Evolutionary conservation across 2,329 filamentous ascomycete genomes (phyloP).

Genomic region (Colletotrichum magnum): DNA sequence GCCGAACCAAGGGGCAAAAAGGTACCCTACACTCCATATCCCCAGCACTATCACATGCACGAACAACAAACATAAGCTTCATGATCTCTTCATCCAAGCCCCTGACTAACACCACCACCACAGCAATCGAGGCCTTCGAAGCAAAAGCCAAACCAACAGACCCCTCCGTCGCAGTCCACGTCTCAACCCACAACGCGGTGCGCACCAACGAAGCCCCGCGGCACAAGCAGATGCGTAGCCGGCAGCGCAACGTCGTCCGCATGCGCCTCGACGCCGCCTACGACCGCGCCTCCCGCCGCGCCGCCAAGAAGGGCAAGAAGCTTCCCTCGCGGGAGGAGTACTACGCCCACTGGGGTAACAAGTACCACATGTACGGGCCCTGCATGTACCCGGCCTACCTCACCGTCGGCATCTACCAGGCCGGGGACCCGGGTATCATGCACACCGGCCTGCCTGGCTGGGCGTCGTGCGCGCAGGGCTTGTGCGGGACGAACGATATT

Average conservation of each 20-base stretch:
- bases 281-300: slow-evolving; percentile 64
- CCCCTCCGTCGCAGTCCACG: slow-evolving; percentile 69
- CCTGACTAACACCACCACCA: background rate
- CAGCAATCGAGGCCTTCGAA: slow-evolving; percentile 58
- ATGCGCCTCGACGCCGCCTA: slow-evolving; percentile 68
- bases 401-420: slow-evolving; percentile 62
- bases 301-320: slow-evolving; percentile 63
- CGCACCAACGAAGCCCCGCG: slow-evolving; percentile 42
- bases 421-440: slow-evolving; percentile 55
- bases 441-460: slow-evolving; percentile 51
- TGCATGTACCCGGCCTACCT: slow-evolving; percentile 60
- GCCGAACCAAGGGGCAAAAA: slow-evolving; percentile 61
- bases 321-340: slow-evolving; percentile 65
- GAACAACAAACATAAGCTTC: too few species aligned
- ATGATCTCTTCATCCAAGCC: background rate
- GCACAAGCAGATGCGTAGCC: slow-evolving; percentile 49
- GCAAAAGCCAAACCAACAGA: slow-evolving; percentile 48
- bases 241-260: slow-evolving; percentile 53
- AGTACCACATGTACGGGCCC: slow-evolving; percentile 64
- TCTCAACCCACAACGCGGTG: slow-evolving; percentile 81
- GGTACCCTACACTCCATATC: slow-evolving; percentile 25
- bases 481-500: slow-evolving; percentile 48
- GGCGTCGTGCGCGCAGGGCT: slow-evolving; percentile 46
- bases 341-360: slow-evolving; percentile 68
- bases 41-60: too few species aligned